Conservation (phyloP, 129 eudicot species). For the Rutidosis leptorrhynchoides region DNA sequence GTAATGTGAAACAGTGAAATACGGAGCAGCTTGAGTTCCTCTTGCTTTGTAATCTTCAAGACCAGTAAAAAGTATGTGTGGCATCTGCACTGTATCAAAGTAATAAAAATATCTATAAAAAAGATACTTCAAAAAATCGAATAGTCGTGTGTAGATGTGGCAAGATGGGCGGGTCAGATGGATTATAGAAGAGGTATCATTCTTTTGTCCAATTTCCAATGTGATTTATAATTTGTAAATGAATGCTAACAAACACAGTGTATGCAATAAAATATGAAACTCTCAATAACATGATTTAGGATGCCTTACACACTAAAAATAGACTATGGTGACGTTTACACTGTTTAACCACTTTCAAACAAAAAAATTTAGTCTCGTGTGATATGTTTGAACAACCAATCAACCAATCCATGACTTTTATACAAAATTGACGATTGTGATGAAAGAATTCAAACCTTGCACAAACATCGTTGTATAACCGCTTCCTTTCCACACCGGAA, state of each 20-base stretch:
- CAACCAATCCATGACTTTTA: background rate
- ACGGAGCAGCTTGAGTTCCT: constrained; percentile 96
- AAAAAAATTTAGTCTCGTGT: background rate
- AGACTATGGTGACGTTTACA: background rate
- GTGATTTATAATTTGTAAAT: background rate
- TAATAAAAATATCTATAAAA: background rate
- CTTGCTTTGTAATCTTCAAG: constrained; percentile 97
- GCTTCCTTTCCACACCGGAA: constrained; percentile 94
- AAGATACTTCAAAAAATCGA: background rate
- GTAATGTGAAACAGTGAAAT: constrained; percentile 73
- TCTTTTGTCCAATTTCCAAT: background rate
- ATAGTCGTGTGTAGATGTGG: background rate
- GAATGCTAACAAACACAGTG: background rate
- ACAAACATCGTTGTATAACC: constrained; percentile 88
- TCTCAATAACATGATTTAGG: background rate
- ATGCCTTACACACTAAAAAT: background rate
- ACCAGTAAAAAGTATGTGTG: constrained; percentile 81
- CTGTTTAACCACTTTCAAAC: background rate
- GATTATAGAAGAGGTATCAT: background rate
- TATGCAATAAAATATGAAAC: background rate
- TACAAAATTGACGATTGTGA: background rate
- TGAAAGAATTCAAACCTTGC: constrained; percentile 60
- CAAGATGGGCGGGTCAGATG: background rate
- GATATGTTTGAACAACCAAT: background rate
- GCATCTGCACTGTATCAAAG: constrained; percentile 65